A percentile compares a stretch with the other conserved stretches of the same genome.
Evolutionary conservation across 768 basidiomycete species (phyloP).

Genomic region (Asterophora lycoperdoides): DNA sequence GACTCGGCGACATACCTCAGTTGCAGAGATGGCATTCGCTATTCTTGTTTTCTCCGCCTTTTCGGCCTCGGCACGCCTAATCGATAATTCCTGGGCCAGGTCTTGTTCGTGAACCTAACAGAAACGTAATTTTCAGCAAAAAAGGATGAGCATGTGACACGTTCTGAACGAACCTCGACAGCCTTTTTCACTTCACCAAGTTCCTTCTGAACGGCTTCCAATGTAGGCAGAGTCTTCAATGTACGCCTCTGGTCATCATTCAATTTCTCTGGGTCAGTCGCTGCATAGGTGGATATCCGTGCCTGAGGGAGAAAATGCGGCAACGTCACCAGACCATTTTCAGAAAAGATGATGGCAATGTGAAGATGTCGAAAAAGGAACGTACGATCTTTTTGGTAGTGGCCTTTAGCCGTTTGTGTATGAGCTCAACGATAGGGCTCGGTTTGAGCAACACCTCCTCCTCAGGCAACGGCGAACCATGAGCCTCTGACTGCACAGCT

Average conservation of each 20-base stretch:
- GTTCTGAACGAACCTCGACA: conserved; percentile 57
- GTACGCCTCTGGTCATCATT: conserved; percentile 85
- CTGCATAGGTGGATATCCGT: conserved; percentile 68
- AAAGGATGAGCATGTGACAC: background rate
- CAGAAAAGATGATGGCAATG: too few species aligned
- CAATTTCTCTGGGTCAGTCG: conserved; percentile 64
- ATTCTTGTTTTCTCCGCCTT: conserved; percentile 53
- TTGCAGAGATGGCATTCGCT: conserved; percentile 49
- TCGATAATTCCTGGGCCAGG: conserved; percentile 48
- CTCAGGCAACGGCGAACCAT: conserved; percentile 37
- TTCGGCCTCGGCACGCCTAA: conserved; percentile 53
- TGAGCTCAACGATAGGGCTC: conserved; percentile 73
- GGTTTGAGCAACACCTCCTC: conserved; percentile 45
- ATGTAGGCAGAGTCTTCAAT: conserved; percentile 64
- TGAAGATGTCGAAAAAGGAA: conserved; percentile 13
- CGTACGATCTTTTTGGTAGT: conserved; percentile 82
- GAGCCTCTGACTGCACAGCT: conserved; percentile 37
- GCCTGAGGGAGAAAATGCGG: conserved; percentile 39
- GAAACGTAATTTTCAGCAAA: conserved; percentile 7
- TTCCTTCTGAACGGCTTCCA: conserved; percentile 80
- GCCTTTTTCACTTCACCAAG: conserved; percentile 79
- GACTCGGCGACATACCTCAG: conserved; percentile 44
- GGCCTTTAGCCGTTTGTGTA: conserved; percentile 73
- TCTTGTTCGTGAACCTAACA: conserved; percentile 62
- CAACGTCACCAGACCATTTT: conserved; percentile 1